Percentiles rank a stretch among this genome's conserved stretches.
These are phyloP conservation scores for Pseudofabraea citricarpa DNA, from an alignment of 2,329 filamentous ascomycete genomes.

Conservation along the genomic window DNA sequence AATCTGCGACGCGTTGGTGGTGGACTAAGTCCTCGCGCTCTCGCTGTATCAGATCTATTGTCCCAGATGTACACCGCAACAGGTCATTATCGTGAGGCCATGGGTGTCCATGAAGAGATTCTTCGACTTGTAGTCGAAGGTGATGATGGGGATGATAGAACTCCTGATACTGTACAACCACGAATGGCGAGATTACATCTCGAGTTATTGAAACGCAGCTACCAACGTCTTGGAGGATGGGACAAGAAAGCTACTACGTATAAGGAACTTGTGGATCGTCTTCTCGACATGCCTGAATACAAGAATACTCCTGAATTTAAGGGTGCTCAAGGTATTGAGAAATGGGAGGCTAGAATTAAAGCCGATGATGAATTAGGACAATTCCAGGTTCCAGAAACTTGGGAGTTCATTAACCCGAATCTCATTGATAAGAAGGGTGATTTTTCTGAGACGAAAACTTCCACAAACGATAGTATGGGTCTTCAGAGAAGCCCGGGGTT, in stretches of 20 bases:
- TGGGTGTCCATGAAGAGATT: constrained; percentile 11
- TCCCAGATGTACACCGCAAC: constrained; percentile 9
- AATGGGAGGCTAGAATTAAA: not conserved
- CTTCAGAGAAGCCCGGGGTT: not conserved
- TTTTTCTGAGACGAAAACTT: not conserved
- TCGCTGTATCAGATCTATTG: constrained; percentile 9
- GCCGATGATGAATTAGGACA: not conserved
- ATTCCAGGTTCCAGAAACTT: not conserved
- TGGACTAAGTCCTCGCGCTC: constrained; percentile 6
- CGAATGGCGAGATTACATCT: constrained; percentile 7
- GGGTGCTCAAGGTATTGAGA: not conserved
- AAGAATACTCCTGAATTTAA: not conserved
- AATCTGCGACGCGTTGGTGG: constrained; percentile 12
- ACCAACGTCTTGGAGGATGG: constrained; percentile 12
- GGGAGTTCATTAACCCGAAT: not conserved
- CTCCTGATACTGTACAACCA: not conserved
- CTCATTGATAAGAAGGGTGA: not conserved
- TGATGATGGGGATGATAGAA: constrained; percentile 8
- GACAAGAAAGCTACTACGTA: constrained; percentile 12
- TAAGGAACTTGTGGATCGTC: constrained; percentile 7
- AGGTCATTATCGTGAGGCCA: constrained; percentile 8
- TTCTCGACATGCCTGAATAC: constrained; percentile 5
- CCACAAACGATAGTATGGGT: not conserved
- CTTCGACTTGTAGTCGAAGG: constrained; percentile 9
- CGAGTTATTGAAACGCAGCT: constrained; percentile 13